Evolutionary conservation across 345 rosid species (phyloP).

Genomic region (Mangifera indica): DNA sequence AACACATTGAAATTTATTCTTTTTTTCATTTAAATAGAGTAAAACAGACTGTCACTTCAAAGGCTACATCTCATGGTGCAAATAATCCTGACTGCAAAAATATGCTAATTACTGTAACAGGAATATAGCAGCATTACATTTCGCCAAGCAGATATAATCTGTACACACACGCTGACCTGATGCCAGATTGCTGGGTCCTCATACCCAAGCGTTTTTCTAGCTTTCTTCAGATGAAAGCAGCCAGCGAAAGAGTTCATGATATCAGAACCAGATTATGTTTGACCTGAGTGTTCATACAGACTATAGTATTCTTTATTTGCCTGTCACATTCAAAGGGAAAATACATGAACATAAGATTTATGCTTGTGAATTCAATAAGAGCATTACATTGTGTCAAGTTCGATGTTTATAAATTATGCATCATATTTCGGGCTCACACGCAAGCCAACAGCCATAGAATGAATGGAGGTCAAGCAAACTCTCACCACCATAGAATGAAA

Average conservation of each 20-base stretch:
- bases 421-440: neutral
- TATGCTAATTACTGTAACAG: neutral
- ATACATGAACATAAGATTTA: conserved; percentile 7
- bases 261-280: conserved; percentile 5
- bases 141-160: neutral
- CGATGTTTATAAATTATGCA: neutral
- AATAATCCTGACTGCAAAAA: neutral
- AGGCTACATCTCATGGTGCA: neutral
- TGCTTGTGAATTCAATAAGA: neutral
- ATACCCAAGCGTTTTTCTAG: conserved; percentile 30
- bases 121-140: neutral
- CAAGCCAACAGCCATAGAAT: neutral
- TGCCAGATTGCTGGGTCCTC: conserved; percentile 5
- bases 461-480: neutral
- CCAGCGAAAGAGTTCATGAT: conserved; percentile 45
- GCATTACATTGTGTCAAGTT: neutral
- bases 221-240: conserved; percentile 49
- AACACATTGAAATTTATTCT: neutral
- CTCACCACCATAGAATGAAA: neutral
- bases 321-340: conserved; percentile 16
- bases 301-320: neutral
- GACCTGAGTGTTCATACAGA: neutral
- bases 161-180: neutral
- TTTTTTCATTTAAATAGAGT: neutral
- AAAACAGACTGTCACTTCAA: neutral